Evolutionary conservation across 31 red algal species (phyloP), one percentile per base, ranked within the genome.

Genomic region (Porphyra umbilicalis): DNA sequence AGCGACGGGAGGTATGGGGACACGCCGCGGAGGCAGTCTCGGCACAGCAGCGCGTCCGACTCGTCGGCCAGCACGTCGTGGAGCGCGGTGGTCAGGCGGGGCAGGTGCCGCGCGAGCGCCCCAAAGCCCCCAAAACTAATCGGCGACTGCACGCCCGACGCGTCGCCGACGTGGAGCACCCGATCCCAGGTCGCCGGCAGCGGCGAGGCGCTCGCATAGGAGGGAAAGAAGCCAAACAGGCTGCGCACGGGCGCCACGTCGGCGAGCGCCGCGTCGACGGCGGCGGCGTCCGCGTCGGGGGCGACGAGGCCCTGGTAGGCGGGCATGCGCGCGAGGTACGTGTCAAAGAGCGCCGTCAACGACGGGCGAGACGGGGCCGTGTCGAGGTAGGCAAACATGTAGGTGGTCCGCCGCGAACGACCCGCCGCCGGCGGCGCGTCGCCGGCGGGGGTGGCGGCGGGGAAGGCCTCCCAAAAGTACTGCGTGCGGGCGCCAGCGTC

Each of bases 81-180:
- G 30, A 90, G 32, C 33, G 77, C 88, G 34, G 36, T 36, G 75
- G 40, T 74, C 36, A 90, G 44, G 32, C 84, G 36, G 9, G 39
- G 71, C 4, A 99, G 82, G 82, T 99, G 97, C 77, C 93, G 86
- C 83, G 91, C 39, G 83, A 92, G 86, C 34, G 91, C 92, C 32
- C 97, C 94, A 81, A 99, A 99, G 4, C 97, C 97, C 0, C 97
- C 97, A 88, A 99, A 99, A 77, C 93, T 96, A 10, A 99, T 86
- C 33, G 97, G 97, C 32, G 91, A 94, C 42, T 96, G 97, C 39
- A 96, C 36, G 57, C 97, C 97, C 9, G 83, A 85, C 29, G 92
- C 90, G 82, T 96, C 97, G 38, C 97, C 97, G 18, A 99, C 87
- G 37, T 88, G 85, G 29, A 99, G 37, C 13, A 99, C 81, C 11